Evolutionary conservation across 2,329 filamentous ascomycete genomes (phyloP), one percentile per base, ranked within the genome.

Genomic region (Nannizzia gypsea): DNA sequence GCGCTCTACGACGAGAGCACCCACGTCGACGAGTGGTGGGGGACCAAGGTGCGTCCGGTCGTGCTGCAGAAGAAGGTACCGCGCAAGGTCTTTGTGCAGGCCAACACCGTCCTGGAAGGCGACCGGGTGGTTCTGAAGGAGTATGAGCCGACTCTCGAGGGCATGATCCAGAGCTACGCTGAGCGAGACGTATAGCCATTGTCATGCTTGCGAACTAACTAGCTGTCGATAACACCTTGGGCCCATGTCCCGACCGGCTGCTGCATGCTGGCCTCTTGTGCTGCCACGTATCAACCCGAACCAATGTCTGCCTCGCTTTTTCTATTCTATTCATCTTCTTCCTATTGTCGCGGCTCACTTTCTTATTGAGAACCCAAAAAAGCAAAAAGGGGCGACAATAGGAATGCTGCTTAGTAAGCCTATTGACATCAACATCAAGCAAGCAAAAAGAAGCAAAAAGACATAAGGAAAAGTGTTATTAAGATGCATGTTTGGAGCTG

Each of bases 1-100:
- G 82, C 83, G 66, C 83, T 96, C 74, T 97, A 95, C 71, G 83
- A 86, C 62, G 81, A 86, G 31, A 91, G 96, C 80, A 95, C 91
- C 6, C 78, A 81, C 24, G 91, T 96, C 22, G 88, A 84, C 58
- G 86, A 89, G 42, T 96, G 89, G 77, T 96, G 89, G 82, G 90
- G 87, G 59, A 84, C 82, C 64, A 87, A 86, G 74, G 83, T 96
- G 26, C 81, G 92, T 60, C 83, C 68, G 66, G 70, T 75, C 5
- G 83, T 90, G 8, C 68, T 91, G 61, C 74, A 79, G 63, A 73
- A 76, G 57, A 80, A 87, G 65, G 83, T 86, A 0, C 68, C 67
- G 44, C 83, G 86, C 67, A 86, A 83, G 70, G 76, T 96, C 50
- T 96, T 95, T 76, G 90, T 96, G 59, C 91, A 96, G 77, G 90